These are phyloP conservation scores for Ceratobasidium sp. DNA, from an alignment of 1,284 basidiomycete genomes.

Conservation along the genomic window DNA sequence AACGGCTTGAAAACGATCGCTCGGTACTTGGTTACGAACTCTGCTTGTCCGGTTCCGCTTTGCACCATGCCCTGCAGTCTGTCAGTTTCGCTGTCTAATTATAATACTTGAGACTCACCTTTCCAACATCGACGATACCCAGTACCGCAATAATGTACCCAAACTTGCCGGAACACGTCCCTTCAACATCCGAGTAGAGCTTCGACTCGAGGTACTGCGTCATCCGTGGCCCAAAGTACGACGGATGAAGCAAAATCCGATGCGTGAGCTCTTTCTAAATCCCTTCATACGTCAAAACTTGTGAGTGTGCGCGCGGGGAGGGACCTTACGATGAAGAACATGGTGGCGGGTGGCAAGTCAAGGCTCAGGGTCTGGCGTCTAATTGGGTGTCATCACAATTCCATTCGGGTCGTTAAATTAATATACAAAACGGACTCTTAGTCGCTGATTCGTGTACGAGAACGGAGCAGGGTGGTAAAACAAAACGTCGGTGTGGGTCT, in stretches of 20 bases:
- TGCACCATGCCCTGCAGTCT: conserved; percentile 77
- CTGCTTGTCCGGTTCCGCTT: conserved; percentile 91
- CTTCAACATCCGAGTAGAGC: conserved; percentile 95
- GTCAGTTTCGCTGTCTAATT: neutral
- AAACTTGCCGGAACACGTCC: conserved; percentile 94
- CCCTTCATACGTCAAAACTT: conserved; percentile 1
- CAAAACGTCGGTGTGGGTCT: neutral
- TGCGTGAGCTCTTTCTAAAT: conserved; percentile 91
- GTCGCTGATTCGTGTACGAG: conserved; percentile 24
- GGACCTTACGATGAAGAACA: conserved; percentile 45
- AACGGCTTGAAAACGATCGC: conserved; percentile 98
- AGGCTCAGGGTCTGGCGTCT: neutral
- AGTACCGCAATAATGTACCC: conserved; percentile 99
- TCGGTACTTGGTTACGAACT: conserved; percentile 89
- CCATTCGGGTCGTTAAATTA: conserved; percentile 26
- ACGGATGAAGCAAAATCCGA: conserved; percentile 95
- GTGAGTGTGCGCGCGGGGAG: neutral
- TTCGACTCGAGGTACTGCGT: conserved; percentile 92
- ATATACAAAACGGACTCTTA: conserved; percentile 23
- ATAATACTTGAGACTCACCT: conserved; percentile 49
- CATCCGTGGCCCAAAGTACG: conserved; percentile 97
- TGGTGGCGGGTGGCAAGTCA: conserved; percentile 21
- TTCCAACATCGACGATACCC: conserved; percentile 86
- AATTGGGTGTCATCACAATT: conserved; percentile 13
- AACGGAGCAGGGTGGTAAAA: neutral